Base-by-base conservation (phyloP, 306 rosid species). In the Pterocarpus macrocarpus region DNA sequence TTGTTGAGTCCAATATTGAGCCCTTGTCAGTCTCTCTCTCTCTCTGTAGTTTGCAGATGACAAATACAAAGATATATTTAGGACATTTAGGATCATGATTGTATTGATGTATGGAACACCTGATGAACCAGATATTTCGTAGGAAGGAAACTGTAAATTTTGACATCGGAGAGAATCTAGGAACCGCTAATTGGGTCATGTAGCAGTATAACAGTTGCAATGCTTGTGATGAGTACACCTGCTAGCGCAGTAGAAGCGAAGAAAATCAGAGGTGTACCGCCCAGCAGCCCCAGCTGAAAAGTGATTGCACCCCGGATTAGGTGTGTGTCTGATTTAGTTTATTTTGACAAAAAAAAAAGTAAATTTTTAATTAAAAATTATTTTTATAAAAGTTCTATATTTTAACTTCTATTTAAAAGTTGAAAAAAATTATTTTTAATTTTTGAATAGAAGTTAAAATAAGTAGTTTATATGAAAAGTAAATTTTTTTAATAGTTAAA, bases 191-290 rank as follows among this genome's bases (percentile, higher is more conserved):
- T 92, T 5, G 96, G 89, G 65, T 94, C 97, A 36, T 83, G 79
- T 67, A 94, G 80, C 74, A 94, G 76, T 52, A 91, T 85, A 76
- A 94, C 94, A 17, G 97, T 97, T 8, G 90, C 97, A 75, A 94
- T 90, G 82, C 95, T 89, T 52, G 98, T 94, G 68, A 92, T 8
- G 8, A 92, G 92, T 12, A 92, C 92, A 84, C 98, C 98, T 0
- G 98, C 95, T 17, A 94, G 91, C 66, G 91, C 91, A 8, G 98
- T 94, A 11, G 98, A 94, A 17, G 92, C 87, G 80, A 94, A 76
- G 83, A 92, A 92, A 45, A 94, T 86, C 81, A 91, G 94, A 14
- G 97, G 95, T 71, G 94, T 91, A 3, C 57, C 89, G n/a, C 97
- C 98, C 8, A 90, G 69, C 16, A 94, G 94, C 74, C 98, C 98